Percentiles rank a stretch among this genome's conserved stretches.
Evolutionary conservation across 306 rosid genomes (phyloP).

Genomic region (Comarum palustre): DNA sequence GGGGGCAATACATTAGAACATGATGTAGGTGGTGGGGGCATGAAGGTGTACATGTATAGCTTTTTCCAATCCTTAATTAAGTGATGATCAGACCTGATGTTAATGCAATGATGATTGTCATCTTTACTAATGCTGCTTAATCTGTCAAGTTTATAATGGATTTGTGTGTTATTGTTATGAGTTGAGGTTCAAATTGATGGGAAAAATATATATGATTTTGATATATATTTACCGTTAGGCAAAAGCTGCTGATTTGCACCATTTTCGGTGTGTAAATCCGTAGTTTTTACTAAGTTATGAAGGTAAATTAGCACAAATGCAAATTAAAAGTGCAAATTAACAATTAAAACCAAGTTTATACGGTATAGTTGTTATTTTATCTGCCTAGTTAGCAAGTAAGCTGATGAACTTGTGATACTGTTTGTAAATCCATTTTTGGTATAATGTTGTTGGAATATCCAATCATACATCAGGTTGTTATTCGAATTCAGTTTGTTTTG

Average conservation of each 20-base stretch:
- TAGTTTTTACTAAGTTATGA: no score
- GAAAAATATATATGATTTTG: background rate
- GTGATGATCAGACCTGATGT: constrained; percentile 53
- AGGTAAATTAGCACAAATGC: no score
- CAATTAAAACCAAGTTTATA: no score
- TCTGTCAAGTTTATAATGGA: constrained; percentile 15
- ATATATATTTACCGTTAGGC: no score
- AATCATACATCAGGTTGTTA: constrained; percentile 4
- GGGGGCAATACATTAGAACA: constrained; percentile 60
- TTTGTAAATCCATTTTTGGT: background rate
- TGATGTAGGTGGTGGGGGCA: constrained; percentile 52
- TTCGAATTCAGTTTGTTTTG: background rate
- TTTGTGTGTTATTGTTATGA: background rate
- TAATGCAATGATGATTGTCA: constrained; percentile 57
- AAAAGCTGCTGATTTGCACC: no score
- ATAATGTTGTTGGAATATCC: constrained; percentile 1
- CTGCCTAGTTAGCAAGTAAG: background rate
- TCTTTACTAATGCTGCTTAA: constrained; percentile 20
- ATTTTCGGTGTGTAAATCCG: no score
- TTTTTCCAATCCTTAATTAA: constrained; percentile 50
- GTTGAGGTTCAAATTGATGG: background rate
- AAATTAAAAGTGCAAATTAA: no score
- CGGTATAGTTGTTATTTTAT: no score
- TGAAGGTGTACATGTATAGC: constrained; percentile 80
- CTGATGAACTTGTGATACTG: background rate